phyloP scores from a whole-genome alignment of 2,329 filamentous ascomycete species.

The Xylaria sp. region DNA sequence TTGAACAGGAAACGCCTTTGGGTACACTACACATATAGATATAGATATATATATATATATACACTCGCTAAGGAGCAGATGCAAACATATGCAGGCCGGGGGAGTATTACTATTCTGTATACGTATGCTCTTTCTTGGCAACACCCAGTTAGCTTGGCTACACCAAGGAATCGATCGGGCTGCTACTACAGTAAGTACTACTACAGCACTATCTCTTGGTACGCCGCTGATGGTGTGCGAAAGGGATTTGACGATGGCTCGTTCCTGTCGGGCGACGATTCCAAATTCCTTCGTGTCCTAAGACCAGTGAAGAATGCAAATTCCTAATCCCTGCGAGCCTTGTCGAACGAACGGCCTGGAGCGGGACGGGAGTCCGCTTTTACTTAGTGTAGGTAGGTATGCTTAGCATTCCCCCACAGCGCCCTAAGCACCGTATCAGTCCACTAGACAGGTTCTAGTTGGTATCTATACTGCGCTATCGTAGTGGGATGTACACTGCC shows the following conservation, averaged over 20 bases:
- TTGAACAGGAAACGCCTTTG: background rate
- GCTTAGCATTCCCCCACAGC: conserved; percentile 17
- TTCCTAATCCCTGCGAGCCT: conserved; percentile 13
- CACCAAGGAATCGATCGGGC: background rate
- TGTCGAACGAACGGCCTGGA: conserved; percentile 1
- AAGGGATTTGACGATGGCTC: conserved; percentile 3
- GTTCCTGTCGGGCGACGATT: conserved; percentile 12
- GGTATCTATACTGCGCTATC: too few species aligned
- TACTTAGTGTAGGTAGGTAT: too few species aligned
- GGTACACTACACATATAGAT: background rate
- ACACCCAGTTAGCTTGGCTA: conserved; percentile 11
- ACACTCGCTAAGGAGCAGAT: too few species aligned
- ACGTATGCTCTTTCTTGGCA: conserved; percentile 16
- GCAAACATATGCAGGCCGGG: background rate
- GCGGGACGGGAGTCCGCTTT: conserved; percentile 17
- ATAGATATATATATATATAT: background rate
- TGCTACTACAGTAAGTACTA: too few species aligned
- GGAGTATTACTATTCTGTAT: conserved; percentile 18
- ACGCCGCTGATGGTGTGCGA: too few species aligned
- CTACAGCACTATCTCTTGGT: conserved; percentile 14
- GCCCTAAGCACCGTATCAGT: background rate
- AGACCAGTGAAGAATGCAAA: conserved; percentile 13
- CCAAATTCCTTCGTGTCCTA: conserved; percentile 14
- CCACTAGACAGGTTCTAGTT: too few species aligned
- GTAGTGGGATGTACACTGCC: too few species aligned